A percentile compares a stretch with the other conserved stretches of the same genome.
phyloP scores from a whole-genome alignment of 1,139 yeast genomes.

The Wickerhamiella pararugosa region DNA sequence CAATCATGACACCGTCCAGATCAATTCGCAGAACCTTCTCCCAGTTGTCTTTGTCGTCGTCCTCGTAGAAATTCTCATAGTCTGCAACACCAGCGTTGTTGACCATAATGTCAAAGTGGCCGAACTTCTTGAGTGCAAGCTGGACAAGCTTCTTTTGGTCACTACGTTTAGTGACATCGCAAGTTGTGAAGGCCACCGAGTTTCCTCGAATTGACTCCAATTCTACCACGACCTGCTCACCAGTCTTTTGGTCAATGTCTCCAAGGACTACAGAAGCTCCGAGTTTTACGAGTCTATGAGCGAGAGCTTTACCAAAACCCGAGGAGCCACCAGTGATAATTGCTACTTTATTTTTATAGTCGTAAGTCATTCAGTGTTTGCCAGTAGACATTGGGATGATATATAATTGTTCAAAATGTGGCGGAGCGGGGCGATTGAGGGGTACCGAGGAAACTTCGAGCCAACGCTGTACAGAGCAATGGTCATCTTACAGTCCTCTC shows the following conservation, averaged over 20 bases:
- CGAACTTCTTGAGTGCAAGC: slow-evolving; percentile 25
- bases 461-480: no score
- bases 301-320: slow-evolving; percentile 6
- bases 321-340: slow-evolving; percentile 4
- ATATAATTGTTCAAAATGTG: no score
- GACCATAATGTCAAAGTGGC: slow-evolving; percentile 18
- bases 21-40: slow-evolving; percentile 1
- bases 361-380: not conserved
- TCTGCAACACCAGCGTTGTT: not conserved
- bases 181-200: slow-evolving; percentile 2
- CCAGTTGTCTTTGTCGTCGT: slow-evolving; percentile 3
- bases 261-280: slow-evolving; percentile 23
- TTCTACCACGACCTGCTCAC: not conserved
- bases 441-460: no score
- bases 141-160: slow-evolving; percentile 2
- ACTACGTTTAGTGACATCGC: slow-evolving; percentile 1
- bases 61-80: slow-evolving; percentile 8
- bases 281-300: slow-evolving; percentile 1
- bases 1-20: slow-evolving; percentile 4
- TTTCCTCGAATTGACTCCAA: not conserved
- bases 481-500: no score
- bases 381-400: no score
- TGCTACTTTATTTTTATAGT: slow-evolving; percentile 2
- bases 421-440: no score
- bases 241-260: slow-evolving; percentile 2